Evolutionary conservation across 495 filamentous ascomycete species (phyloP), one percentile per base, ranked within the genome.

Genomic region (Copromyces sp.): DNA sequence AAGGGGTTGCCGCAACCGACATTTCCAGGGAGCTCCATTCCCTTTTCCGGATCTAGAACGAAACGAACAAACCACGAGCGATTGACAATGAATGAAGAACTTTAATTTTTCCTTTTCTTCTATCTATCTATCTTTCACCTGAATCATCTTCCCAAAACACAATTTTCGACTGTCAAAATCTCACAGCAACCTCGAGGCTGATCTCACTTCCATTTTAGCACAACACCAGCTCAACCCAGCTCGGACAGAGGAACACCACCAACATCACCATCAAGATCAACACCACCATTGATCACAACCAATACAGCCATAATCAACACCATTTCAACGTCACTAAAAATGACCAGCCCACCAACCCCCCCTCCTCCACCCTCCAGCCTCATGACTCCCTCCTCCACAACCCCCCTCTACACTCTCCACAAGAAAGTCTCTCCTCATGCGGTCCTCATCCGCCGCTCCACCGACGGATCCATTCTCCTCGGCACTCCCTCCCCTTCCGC

Each of bases 381-480:
- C 69, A 17, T 29, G 20, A 38, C 11, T 4, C 44, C 40, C 69
- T 47, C 29, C 69, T 38, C 20, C 69, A 53, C 41, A 32, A 29
- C 16, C 29, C 17, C 74, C 2, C 2, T 35, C 72, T 75, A 75
- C 72, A 3, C 45, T 44, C 42, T 75, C 39, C 24, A 40, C 73
- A 79, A 78, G 17, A 37, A 70, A 68, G 45, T 74, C 53, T 16
- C 20, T 12, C 11, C 38, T 42, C 41, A 20, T 9, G 73, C 65
- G 44, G 68, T 70, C 71, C 73, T 81, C 68, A 74, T 79, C 41
- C 73, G 74, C 12, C 79, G 79, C 70, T 70, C 45, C 9, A 40
- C 24, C 40, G 79, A 79, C 73, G 76, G 75, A 69, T 74, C 74
- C 45, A 32, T 61, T 32, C 53, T 81, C 59, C 32, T 81, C 37